These are phyloP conservation scores for Zarea fungicola DNA, from an alignment of 2,329 filamentous ascomycete species.

Conservation along the genomic window DNA sequence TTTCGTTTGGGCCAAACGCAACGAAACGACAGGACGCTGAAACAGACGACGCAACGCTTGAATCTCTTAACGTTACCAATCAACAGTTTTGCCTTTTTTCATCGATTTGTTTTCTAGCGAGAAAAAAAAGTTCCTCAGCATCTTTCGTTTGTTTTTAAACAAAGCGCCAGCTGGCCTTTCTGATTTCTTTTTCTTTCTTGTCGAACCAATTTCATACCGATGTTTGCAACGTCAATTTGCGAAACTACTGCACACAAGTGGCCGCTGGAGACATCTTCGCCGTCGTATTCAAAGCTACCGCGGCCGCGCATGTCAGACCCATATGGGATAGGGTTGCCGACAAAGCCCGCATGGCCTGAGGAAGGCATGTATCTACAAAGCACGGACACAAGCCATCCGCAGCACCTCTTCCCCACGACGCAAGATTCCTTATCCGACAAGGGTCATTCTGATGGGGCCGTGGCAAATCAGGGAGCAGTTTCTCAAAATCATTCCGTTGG, in stretches of 20 bases:
- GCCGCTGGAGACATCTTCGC: constrained; percentile 9
- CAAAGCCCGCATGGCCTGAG: constrained; percentile 11
- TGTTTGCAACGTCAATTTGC: constrained; percentile 14
- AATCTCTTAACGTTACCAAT: not conserved
- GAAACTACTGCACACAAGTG: constrained; percentile 14
- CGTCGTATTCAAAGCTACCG: constrained; percentile 9
- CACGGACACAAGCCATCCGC: constrained; percentile 1
- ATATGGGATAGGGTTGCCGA: constrained; percentile 6
- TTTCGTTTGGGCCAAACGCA: not conserved
- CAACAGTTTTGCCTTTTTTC: not conserved
- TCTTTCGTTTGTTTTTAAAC: constrained; percentile 3
- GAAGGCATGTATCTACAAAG: constrained; percentile 11
- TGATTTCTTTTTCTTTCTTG: constrained; percentile 2
- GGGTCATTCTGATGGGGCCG: not conserved
- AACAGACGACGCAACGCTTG: constrained; percentile 1
- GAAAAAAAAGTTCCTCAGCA: too few species aligned
- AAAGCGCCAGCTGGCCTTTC: constrained; percentile 5
- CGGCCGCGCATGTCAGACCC: constrained; percentile 13
- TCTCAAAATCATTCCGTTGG: not conserved
- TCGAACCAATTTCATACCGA: constrained; percentile 8
- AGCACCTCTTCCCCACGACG: constrained; percentile 6
- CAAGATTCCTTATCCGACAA: constrained; percentile 8
- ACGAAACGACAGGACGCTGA: not conserved
- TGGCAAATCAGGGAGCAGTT: not conserved
- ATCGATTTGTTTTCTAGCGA: too few species aligned